Base-by-base conservation (phyloP, 2,329 filamentous ascomycete species). In the Fusarium vanettenii region DNA sequence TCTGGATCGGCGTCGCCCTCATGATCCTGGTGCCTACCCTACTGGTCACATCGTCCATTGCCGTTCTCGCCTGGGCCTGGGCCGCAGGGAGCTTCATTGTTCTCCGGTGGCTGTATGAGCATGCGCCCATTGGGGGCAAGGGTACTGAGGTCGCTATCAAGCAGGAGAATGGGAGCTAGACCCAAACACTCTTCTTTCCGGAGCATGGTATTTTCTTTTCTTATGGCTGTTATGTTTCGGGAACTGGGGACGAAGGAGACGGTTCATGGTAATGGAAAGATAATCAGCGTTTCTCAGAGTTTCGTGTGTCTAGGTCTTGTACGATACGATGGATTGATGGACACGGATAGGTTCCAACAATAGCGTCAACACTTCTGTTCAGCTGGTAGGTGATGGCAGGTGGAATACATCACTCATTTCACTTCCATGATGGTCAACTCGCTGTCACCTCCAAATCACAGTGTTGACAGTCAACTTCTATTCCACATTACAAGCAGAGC, bases 11-110 rank as follows among this genome's bases (percentile, higher is more conserved):
- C 60, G 81, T 94, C 52, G 92, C 92, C 3, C 84, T 93, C 13
- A 80, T 94, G 57, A 80, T 95, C 45, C 87, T 97, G 18, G 83
- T 94, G 0, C 93, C 93, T 2, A 89, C 91, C 1, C 84, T 96
- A 41, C 89, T 94, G 81, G 81, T 94, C 71, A 92, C 92, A 4
- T 90, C 88, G 14, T 87, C 87, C 57, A 81, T 91, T 25, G 93
- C 90, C 6, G 83, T 91, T 1, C 87, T 92, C 69, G 82, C 92
- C 70, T 96, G 93, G 90, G 82, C 89, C 20, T 94, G 92, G 90
- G 91, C 88, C 9, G 84, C 93, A 10, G 89, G 87, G 16, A 88
- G 87, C 57, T 95, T 91, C 80, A 37, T 88, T 60, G 78, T 85
- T 43, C 84, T 82, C 5, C 84, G 85, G 60, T 88, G 86, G 84